Conservation (phyloP, 768 basidiomycete genomes). For the Leccinum arenicola region DNA sequence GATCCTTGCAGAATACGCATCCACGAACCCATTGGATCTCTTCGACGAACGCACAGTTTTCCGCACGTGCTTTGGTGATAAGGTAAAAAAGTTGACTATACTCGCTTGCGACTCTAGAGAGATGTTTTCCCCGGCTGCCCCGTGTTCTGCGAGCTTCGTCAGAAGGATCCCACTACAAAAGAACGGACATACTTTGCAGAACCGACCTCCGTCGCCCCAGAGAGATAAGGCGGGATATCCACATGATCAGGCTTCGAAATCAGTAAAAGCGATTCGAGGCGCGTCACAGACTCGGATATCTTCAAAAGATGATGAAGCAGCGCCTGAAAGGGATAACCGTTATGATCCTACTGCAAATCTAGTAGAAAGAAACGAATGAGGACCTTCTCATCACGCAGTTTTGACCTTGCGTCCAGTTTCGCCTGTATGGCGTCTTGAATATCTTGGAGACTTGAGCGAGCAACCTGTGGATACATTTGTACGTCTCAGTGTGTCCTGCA, state of each 20-base stretch:
- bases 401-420: constrained; percentile 73
- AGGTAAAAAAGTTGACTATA: constrained; percentile 94
- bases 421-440: constrained; percentile 74
- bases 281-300: constrained; percentile 86
- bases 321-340: constrained; percentile 44
- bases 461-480: constrained; percentile 37
- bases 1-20: constrained; percentile 10
- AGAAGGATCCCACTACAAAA: neutral
- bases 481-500: neutral
- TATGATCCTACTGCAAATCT: neutral
- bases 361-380: neutral
- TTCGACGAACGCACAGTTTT: constrained; percentile 77
- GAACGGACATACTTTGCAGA: constrained; percentile 34
- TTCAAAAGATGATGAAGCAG: constrained; percentile 85
- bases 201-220: constrained; percentile 25
- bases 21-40: constrained; percentile 81
- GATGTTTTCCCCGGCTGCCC: constrained; percentile 72
- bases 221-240: constrained; percentile 31
- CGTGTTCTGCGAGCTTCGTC: constrained; percentile 42
- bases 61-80: constrained; percentile 71
- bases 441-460: constrained; percentile 56
- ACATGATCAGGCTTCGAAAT: constrained; percentile 48
- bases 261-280: constrained; percentile 82
- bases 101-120: constrained; percentile 82
- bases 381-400: constrained; percentile 83